phyloP scores from a whole-genome alignment of 2,329 filamentous ascomycete genomes.

The Mariannaea sp. region DNA sequence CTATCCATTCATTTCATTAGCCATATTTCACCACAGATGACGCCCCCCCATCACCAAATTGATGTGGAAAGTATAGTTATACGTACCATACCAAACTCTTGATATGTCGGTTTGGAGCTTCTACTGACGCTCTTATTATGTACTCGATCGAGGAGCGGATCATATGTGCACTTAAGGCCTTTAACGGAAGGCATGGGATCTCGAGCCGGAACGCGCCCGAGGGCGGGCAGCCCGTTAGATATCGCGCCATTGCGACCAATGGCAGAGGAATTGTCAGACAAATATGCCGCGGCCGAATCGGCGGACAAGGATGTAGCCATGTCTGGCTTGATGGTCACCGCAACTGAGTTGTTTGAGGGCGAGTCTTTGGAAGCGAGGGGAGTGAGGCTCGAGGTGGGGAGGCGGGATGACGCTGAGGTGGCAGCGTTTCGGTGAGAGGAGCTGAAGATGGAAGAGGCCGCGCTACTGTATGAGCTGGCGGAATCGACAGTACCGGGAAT shows the following conservation, averaged over 20 bases:
- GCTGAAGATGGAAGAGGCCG: slow-evolving; percentile 74
- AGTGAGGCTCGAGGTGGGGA: slow-evolving; percentile 52
- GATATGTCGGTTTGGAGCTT: slow-evolving; percentile 63
- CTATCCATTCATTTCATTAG: slow-evolving; percentile 68
- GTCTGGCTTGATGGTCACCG: slow-evolving; percentile 58
- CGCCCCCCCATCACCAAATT: slow-evolving; percentile 66
- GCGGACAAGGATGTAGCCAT: slow-evolving; percentile 57
- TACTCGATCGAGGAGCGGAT: slow-evolving; percentile 60
- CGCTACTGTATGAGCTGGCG: slow-evolving; percentile 72
- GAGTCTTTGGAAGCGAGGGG: slow-evolving; percentile 59
- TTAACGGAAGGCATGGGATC: slow-evolving; percentile 59
- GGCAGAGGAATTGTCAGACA: slow-evolving; percentile 36
- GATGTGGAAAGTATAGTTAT: slow-evolving; percentile 49
- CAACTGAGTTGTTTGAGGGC: slow-evolving; percentile 53
- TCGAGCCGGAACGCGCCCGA: slow-evolving; percentile 59
- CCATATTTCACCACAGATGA: slow-evolving; percentile 62
- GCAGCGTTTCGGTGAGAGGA: slow-evolving; percentile 48
- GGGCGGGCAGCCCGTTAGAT: slow-evolving; percentile 42
- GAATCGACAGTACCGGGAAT: slow-evolving; percentile 73
- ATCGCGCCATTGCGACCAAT: slow-evolving; percentile 41
- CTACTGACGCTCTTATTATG: slow-evolving; percentile 58
- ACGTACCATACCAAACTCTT: slow-evolving; percentile 71
- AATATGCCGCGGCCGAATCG: slow-evolving; percentile 41
- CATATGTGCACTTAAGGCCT: slow-evolving; percentile 64
- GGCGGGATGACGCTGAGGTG: slow-evolving; percentile 49